Base-by-base conservation (phyloP, 306 rosid species). In the Spatholobus suberectus region DNA sequence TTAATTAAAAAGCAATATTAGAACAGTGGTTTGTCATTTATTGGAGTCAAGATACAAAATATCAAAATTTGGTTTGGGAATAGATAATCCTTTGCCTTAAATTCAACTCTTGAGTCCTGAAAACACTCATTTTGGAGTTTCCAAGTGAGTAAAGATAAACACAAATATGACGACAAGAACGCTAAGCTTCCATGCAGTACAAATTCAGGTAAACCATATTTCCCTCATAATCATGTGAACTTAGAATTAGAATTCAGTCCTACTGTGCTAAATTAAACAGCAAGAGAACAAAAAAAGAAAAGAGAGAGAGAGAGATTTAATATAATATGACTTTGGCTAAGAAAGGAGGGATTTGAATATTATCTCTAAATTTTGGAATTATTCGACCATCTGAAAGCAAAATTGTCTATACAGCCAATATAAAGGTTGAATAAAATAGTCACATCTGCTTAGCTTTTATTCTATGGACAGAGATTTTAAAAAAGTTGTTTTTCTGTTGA, bases 11-110 rank as follows among this genome's bases (percentile, higher is more conserved):
- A 43, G 43, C 0, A 14, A 70, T n/a, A 70, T 18, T 61, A 59
- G 52, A 73, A 63, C 5, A 15, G 21, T 71, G 51, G 68, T 23
- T 73, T 62, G 79, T 73, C 80, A 47, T 62, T 63, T 61, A 67
- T 21, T 20, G 74, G 29, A 46, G 63, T 72, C 66, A 23, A 26
- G 79, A 41, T 58, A 54, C 63, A 58, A 80, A 58, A 80, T 58
- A 43, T 71, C 62, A 58, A 46, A 34, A 63, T 49, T 73, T 35
- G 29, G 70, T 70, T 69, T 41, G 23, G 41, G 69, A 51, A 17
- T 8, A 38, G 9, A 34, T 46, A 72, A 72, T 44, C 40, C 20
- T 32, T 29, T 9, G 5, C 14, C 73, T 55, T 7, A 18, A 57
- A 80, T 70, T 57, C 15, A 37, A 35, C 5, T 40, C 8, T 15